Conservation (phyloP, 768 basidiomycete species). For the Clitopilus hobsonii region DNA sequence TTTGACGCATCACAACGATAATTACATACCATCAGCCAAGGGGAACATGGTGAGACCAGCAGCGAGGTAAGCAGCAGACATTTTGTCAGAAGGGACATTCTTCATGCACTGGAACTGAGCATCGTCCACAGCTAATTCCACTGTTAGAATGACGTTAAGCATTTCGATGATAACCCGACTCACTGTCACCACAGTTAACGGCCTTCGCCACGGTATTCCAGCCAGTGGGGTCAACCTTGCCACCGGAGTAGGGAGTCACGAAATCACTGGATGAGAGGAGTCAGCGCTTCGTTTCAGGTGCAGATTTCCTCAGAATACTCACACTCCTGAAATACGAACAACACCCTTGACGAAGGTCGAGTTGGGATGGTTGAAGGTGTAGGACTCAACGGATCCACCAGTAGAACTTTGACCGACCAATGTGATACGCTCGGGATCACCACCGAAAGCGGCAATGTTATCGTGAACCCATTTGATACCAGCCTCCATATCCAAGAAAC, state of each 20-base stretch:
- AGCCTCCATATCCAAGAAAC: slow-evolving; percentile 26
- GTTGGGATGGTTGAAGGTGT: slow-evolving; percentile 24
- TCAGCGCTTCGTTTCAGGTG: too few relatives aligned
- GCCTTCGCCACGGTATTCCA: slow-evolving; percentile 22
- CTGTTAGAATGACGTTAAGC: slow-evolving; percentile 3
- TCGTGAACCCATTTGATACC: slow-evolving; percentile 38
- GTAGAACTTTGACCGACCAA: slow-evolving; percentile 30
- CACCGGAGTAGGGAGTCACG: neutral
- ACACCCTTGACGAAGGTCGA: slow-evolving; percentile 25
- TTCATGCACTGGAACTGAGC: slow-evolving; percentile 29
- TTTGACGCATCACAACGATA: too few relatives aligned
- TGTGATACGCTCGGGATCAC: slow-evolving; percentile 29
- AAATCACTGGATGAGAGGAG: neutral
- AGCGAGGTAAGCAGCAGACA: slow-evolving; percentile 22
- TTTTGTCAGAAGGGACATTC: slow-evolving; percentile 15
- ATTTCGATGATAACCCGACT: neutral
- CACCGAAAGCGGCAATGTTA: slow-evolving; percentile 38
- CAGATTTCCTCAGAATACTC: neutral
- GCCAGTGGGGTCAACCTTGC: slow-evolving; percentile 11
- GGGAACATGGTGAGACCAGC: slow-evolving; percentile 19
- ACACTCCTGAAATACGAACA: slow-evolving; percentile 28
- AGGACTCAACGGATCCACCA: slow-evolving; percentile 20
- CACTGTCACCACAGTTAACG: slow-evolving; percentile 26
- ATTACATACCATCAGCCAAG: slow-evolving; percentile 24
- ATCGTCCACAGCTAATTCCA: slow-evolving; percentile 10